Evolutionary conservation across 441 rosid species (phyloP).

Genomic region (Gossypium schwendimanii): DNA sequence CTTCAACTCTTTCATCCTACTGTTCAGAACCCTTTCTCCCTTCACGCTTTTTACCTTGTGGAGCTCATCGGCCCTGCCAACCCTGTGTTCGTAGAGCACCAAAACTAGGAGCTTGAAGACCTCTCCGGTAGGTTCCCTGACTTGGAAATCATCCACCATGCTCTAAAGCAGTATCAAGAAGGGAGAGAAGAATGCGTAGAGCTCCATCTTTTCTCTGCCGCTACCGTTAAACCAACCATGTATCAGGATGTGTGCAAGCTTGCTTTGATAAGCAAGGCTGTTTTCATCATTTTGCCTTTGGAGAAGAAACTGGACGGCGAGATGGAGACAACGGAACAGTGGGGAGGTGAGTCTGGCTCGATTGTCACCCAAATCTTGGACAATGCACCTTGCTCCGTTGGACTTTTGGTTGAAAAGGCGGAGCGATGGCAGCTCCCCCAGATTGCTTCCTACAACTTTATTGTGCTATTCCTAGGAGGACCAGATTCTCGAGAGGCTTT

Average conservation of each 20-base stretch:
- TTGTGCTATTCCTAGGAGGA: slow-evolving; percentile 59
- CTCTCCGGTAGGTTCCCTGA: slow-evolving; percentile 5
- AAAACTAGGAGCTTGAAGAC: slow-evolving; percentile 6
- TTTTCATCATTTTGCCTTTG: slow-evolving; percentile 54
- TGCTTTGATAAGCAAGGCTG: slow-evolving; percentile 39
- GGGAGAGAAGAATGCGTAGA: slow-evolving; percentile 26
- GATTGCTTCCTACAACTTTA: slow-evolving; percentile 20
- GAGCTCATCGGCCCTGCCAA: slow-evolving; percentile 48
- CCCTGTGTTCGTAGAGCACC: slow-evolving; percentile 49
- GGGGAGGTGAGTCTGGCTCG: slow-evolving; percentile 12
- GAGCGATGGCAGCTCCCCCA: slow-evolving; percentile 19
- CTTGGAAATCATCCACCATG: slow-evolving; percentile 32
- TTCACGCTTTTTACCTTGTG: slow-evolving; percentile 50
- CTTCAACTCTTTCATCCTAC: slow-evolving; percentile 54
- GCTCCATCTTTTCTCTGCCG: slow-evolving; percentile 38
- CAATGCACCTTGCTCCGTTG: slow-evolving; percentile 72
- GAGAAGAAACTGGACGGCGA: slow-evolving; percentile 22
- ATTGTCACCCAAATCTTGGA: slow-evolving; percentile 34
- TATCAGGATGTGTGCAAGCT: slow-evolving; percentile 63
- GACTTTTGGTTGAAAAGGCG: slow-evolving; percentile 47
- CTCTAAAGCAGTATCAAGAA: slow-evolving; percentile 37
- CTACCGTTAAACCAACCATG: slow-evolving; percentile 50
- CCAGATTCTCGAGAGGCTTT: slow-evolving; percentile 68
- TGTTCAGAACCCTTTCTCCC: slow-evolving; percentile 24
- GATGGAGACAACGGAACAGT: slow-evolving; percentile 25